Evolutionary conservation across 2,329 filamentous ascomycete genomes (phyloP).

Genomic region (Xylariaceae sp.): DNA sequence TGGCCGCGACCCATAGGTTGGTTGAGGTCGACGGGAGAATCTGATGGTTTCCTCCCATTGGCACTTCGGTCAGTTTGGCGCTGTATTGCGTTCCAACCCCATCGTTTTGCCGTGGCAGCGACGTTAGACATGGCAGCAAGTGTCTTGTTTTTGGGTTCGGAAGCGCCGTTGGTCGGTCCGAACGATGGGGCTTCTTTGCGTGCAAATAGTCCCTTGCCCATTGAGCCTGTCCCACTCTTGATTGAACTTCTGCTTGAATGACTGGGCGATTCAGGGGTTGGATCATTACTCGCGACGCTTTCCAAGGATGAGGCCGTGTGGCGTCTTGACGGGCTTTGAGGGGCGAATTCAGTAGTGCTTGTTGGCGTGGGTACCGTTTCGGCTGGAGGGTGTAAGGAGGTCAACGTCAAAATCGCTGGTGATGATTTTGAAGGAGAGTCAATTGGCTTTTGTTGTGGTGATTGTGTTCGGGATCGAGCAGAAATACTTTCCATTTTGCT

Average conservation of each 20-base stretch:
- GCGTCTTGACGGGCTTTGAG: conserved; percentile 24
- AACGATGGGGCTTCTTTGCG: conserved; percentile 27
- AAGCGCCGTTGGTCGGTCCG: conserved; percentile 18
- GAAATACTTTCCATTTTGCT: conserved; percentile 52
- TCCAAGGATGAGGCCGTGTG: conserved; percentile 30
- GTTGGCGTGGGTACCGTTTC: conserved; percentile 21
- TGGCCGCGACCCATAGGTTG: conserved; percentile 34
- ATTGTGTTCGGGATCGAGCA: conserved; percentile 42
- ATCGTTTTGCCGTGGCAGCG: conserved; percentile 32
- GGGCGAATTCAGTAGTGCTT: conserved; percentile 20
- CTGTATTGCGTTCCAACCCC: conserved; percentile 32
- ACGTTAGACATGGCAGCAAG: conserved; percentile 30
- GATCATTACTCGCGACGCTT: conserved; percentile 22
- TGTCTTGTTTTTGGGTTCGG: conserved; percentile 28
- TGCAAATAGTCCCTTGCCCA: conserved; percentile 26
- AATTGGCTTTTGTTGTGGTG: conserved; percentile 23
- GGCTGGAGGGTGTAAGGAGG: conserved; percentile 23
- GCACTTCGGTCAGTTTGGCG: conserved; percentile 27
- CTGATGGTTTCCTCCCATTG: conserved; percentile 30
- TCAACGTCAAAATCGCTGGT: conserved; percentile 14
- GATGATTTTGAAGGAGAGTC: conserved; percentile 26
- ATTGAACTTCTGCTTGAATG: conserved; percentile 26
- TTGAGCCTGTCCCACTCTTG: conserved; percentile 28
- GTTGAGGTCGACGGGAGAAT: conserved; percentile 30
- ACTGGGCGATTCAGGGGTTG: conserved; percentile 19